These are phyloP conservation scores for Ascochyta lentis DNA, from an alignment of 2,329 filamentous ascomycete genomes.

Conservation along the genomic window DNA sequence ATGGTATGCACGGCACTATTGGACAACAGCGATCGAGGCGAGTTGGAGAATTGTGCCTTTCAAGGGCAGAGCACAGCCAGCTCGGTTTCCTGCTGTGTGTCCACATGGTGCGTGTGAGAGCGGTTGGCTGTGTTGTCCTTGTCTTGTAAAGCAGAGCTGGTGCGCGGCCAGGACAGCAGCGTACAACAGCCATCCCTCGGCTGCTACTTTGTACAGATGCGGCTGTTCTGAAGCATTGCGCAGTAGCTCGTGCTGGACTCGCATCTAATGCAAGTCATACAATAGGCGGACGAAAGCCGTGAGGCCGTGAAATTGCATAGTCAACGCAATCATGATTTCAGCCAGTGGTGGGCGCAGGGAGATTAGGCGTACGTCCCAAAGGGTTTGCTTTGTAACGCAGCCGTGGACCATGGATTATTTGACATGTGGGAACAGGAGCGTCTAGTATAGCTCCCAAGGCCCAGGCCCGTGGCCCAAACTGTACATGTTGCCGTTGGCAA, in stretches of 20 bases:
- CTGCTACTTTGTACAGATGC: slow-evolving; percentile 6
- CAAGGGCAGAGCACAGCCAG: slow-evolving; percentile 3
- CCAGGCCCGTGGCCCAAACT: slow-evolving; percentile 18
- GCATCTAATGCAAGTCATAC: neutral
- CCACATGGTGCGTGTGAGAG: slow-evolving; percentile 3
- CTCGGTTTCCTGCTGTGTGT: slow-evolving; percentile 1
- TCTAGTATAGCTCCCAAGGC: slow-evolving; percentile 28
- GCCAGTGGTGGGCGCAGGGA: neutral
- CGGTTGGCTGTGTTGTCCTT: neutral
- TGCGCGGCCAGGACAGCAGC: neutral
- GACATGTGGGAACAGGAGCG: slow-evolving; percentile 31
- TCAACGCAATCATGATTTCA: slow-evolving; percentile 11
- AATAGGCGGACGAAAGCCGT: slow-evolving; percentile 7
- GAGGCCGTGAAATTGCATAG: slow-evolving; percentile 9
- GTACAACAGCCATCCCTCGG: neutral
- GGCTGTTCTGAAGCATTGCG: neutral
- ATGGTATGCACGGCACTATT: slow-evolving; percentile 9
- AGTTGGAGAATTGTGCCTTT: no score
- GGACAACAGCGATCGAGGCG: slow-evolving; percentile 2
- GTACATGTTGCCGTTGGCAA: slow-evolving; percentile 17
- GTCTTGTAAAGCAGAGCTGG: neutral
- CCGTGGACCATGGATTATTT: slow-evolving; percentile 15
- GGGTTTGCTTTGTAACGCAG: slow-evolving; percentile 22
- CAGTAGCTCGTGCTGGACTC: neutral
- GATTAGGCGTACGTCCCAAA: slow-evolving; percentile 14